Conservation (phyloP, 1,139 yeast species). For the Geotrichum reessii region DNA sequence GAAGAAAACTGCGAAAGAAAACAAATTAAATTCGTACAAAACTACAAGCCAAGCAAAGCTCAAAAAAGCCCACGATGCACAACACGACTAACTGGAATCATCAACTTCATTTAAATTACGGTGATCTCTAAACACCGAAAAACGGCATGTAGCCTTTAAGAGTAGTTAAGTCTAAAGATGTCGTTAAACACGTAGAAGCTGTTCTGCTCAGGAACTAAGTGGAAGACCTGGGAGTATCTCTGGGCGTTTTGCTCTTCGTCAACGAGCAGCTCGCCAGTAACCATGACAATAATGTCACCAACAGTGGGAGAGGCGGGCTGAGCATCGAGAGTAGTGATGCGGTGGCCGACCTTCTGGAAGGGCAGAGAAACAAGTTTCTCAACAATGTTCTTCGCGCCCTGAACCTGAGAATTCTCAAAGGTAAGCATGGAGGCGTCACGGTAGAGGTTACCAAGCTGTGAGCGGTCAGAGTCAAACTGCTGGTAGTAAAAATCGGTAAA, state of each 20-base stretch:
- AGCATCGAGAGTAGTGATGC: conserved; percentile 91
- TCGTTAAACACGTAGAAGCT: conserved; percentile 94
- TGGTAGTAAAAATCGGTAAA: conserved; percentile 93
- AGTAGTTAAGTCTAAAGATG: conserved; percentile 67
- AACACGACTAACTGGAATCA: background rate
- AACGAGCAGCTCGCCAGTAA: conserved; percentile 87
- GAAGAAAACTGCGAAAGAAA: background rate
- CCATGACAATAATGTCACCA: conserved; percentile 95
- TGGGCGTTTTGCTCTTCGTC: conserved; percentile 95
- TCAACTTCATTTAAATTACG: background rate
- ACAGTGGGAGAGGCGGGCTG: conserved; percentile 86
- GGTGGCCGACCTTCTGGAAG: conserved; percentile 85
- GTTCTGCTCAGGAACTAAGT: conserved; percentile 84
- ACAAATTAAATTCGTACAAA: background rate
- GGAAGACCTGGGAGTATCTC: conserved; percentile 96
- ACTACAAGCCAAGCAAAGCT: background rate
- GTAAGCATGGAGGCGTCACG: conserved; percentile 97
- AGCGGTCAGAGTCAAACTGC: conserved; percentile 89
- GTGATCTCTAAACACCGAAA: background rate
- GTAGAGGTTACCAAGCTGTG: conserved; percentile 88
- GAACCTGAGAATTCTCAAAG: conserved; percentile 88
- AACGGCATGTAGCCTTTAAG: background rate
- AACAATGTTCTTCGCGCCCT: conserved; percentile 87
- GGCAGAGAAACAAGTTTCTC: conserved; percentile 86
- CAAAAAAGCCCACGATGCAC: background rate